phyloP scores from a whole-genome alignment of 192 early-diverging fungal species.

The Podila verticillata region DNA sequence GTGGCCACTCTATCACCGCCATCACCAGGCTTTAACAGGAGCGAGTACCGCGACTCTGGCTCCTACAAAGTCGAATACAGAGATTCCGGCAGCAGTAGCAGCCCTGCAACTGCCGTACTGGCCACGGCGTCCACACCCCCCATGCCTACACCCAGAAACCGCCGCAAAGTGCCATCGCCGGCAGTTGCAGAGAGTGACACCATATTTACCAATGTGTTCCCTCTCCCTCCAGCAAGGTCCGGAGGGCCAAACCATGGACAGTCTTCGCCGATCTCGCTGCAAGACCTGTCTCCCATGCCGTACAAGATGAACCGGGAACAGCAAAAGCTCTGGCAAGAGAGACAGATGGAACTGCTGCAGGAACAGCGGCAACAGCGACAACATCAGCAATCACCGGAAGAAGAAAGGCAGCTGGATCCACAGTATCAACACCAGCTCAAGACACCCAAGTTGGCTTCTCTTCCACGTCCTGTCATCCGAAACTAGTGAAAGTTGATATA shows the following conservation, averaged over 20 bases:
- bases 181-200: not conserved
- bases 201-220: not conserved
- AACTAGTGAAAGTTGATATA: no score
- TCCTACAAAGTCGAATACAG: not conserved
- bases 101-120: not conserved
- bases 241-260: not conserved
- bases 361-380: not conserved
- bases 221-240: not conserved
- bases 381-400: not conserved
- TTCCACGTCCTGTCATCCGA: constrained; percentile 16
- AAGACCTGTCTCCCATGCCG: not conserved
- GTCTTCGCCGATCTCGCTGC: not conserved
- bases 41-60: not conserved
- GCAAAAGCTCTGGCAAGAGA: not conserved
- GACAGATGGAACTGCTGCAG: not conserved
- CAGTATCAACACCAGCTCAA: constrained; percentile 46
- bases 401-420: not conserved
- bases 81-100: not conserved
- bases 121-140: not conserved
- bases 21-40: not conserved
- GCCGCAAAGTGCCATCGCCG: not conserved
- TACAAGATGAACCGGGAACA: not conserved
- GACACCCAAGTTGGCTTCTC: constrained; percentile 24
- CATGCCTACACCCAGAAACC: not conserved
- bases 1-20: not conserved